These are phyloP conservation scores for Peronospora belbahrii DNA, from an alignment of 352 stramenopile genomes.

Conservation along the genomic window DNA sequence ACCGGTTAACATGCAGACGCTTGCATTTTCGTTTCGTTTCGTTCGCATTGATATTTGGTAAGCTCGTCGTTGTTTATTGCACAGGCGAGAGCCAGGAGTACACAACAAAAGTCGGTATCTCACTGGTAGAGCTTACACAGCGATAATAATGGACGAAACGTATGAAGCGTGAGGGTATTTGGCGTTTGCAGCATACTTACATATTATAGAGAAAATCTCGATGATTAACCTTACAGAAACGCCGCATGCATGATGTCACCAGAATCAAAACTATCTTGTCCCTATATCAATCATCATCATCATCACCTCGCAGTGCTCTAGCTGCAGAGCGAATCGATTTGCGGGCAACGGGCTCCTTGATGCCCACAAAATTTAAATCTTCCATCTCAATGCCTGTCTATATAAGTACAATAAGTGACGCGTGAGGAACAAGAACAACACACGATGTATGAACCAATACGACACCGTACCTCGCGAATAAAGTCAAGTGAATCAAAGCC, in stretches of 20 bases:
- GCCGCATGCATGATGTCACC: slow-evolving; percentile 14
- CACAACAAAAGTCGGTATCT: neutral
- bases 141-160: slow-evolving; percentile 19
- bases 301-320: slow-evolving; percentile 40
- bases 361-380: slow-evolving; percentile 80
- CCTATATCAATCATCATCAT: slow-evolving; percentile 32
- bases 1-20: slow-evolving; percentile 14
- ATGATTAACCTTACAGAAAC: slow-evolving; percentile 15
- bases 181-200: slow-evolving; percentile 25
- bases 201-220: slow-evolving; percentile 22
- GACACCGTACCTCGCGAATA: slow-evolving; percentile 69
- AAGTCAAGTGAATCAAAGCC: slow-evolving; percentile 75
- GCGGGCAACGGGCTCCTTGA: slow-evolving; percentile 56
- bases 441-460: neutral
- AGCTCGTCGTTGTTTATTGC: slow-evolving; percentile 16
- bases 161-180: slow-evolving; percentile 12
- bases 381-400: slow-evolving; percentile 82
- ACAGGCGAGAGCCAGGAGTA: slow-evolving; percentile 5
- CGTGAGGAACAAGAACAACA: slow-evolving; percentile 3
- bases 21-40: slow-evolving; percentile 26
- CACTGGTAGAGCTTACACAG: slow-evolving; percentile 1
- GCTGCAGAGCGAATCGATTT: slow-evolving; percentile 55
- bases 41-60: slow-evolving; percentile 29
- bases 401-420: slow-evolving; percentile 3
- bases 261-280: slow-evolving; percentile 12